A percentile compares a stretch with the other conserved stretches of the same genome.
Evolutionary conservation across 306 rosid species (phyloP).

Genomic region (Gastrolobium villosum): DNA sequence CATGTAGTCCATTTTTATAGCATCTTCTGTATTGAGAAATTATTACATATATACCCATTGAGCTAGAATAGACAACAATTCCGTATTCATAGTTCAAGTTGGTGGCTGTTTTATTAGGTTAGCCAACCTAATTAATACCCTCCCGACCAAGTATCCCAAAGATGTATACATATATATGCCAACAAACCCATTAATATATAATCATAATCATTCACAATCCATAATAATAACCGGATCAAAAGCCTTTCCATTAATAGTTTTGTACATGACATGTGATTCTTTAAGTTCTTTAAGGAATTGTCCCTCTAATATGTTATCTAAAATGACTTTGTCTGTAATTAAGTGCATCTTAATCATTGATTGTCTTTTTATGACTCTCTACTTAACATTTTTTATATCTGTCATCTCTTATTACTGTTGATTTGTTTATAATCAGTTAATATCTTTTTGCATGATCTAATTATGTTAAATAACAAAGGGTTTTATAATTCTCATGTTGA

Average conservation of each 20-base stretch:
- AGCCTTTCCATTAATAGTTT: not conserved
- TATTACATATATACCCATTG: not conserved
- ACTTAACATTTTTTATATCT: no score
- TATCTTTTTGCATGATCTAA: no score
- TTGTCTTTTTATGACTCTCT: no score
- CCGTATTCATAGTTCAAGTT: constrained; percentile 30
- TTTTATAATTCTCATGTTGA: no score
- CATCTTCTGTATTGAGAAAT: not conserved
- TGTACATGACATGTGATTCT: not conserved
- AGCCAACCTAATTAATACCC: constrained; percentile 51
- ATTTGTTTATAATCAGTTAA: no score
- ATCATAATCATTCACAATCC: not conserved
- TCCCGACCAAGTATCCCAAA: not conserved
- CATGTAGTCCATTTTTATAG: not conserved
- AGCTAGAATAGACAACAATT: not conserved
- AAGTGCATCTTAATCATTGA: no score
- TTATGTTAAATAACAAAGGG: no score
- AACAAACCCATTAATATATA: constrained; percentile 5
- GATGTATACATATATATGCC: not conserved
- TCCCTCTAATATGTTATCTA: no score
- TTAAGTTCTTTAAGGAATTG: no score
- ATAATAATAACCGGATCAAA: not conserved
- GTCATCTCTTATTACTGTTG: no score
- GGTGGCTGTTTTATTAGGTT: constrained; percentile 49
- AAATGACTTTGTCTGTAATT: no score